These are phyloP conservation scores for Mycena vulgaris DNA, from an alignment of 768 basidiomycete species.

Conservation along the genomic window DNA sequence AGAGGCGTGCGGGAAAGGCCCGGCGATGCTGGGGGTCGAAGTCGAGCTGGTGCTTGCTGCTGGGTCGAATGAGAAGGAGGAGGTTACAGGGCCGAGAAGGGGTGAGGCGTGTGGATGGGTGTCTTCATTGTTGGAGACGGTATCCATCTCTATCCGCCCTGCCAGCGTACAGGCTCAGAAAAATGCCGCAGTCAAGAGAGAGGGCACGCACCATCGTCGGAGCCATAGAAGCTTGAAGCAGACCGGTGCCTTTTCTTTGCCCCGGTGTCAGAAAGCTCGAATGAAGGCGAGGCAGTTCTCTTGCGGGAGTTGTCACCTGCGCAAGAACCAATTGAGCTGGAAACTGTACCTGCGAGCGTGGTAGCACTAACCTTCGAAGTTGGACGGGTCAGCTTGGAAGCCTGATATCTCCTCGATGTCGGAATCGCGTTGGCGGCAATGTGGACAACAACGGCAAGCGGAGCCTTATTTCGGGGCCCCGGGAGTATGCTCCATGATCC, in stretches of 20 bases:
- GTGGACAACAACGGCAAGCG: no score
- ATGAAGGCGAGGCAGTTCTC: background rate
- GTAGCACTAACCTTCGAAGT: background rate
- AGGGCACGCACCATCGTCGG: background rate
- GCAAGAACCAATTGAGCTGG: background rate
- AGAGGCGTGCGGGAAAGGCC: no score
- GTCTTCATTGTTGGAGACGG: background rate
- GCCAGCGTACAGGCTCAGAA: background rate
- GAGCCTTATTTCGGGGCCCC: background rate
- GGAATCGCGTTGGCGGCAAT: background rate
- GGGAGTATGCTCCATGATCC: no score
- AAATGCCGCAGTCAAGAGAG: background rate
- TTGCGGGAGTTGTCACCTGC: background rate
- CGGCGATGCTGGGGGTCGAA: no score
- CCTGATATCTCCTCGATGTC: background rate
- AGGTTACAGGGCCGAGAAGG: no score
- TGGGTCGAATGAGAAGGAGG: no score
- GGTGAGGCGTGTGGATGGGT: no score
- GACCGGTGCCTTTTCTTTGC: background rate
- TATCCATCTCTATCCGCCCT: background rate
- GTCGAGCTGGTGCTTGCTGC: no score
- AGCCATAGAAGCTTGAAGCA: background rate
- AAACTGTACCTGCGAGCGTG: background rate
- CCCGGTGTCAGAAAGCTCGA: background rate
- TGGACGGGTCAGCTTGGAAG: background rate